Evolutionary conservation across 768 basidiomycete species (phyloP).

Genomic region (Mycena polygramma): DNA sequence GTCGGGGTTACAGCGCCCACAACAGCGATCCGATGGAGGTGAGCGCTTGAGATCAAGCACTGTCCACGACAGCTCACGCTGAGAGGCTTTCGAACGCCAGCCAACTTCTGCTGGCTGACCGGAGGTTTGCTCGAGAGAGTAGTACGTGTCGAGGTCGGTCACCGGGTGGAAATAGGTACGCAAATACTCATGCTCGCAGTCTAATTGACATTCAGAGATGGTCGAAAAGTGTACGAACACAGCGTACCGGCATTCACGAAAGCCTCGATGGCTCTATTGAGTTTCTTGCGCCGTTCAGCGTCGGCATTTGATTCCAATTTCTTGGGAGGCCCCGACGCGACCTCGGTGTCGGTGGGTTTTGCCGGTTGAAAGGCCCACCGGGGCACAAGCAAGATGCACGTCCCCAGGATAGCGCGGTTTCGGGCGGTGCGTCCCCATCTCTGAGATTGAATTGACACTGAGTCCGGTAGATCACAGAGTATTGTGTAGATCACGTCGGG

Average conservation of each 20-base stretch:
- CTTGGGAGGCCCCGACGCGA: neutral
- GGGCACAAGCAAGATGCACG: slow-evolving; percentile 10
- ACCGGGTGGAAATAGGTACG: neutral
- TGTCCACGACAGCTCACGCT: slow-evolving; percentile 25
- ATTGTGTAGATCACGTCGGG: slow-evolving; percentile 34
- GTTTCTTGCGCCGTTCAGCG: slow-evolving; percentile 4
- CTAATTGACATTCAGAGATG: neutral
- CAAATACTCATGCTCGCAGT: slow-evolving; percentile 3
- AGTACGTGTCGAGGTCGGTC: neutral
- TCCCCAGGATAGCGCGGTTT: slow-evolving; percentile 1
- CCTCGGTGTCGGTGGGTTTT: neutral
- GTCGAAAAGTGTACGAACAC: neutral
- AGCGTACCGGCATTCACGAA: slow-evolving; percentile 7
- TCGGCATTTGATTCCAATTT: slow-evolving; percentile 5
- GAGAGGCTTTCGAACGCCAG: slow-evolving; percentile 12
- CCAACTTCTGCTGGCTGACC: neutral
- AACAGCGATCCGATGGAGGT: slow-evolving; percentile 17
- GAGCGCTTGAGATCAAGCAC: slow-evolving; percentile 24
- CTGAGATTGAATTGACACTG: neutral
- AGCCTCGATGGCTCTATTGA: neutral
- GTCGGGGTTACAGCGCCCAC: slow-evolving; percentile 20
- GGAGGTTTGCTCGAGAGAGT: neutral
- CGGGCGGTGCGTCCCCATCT: slow-evolving; percentile 15
- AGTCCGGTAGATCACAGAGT: neutral
- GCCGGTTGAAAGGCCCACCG: slow-evolving; percentile 5